Evolutionary conservation across 2,329 filamentous ascomycete genomes (phyloP), one percentile per base, ranked within the genome.

Genomic region (Fusarium solani-melongenae): DNA sequence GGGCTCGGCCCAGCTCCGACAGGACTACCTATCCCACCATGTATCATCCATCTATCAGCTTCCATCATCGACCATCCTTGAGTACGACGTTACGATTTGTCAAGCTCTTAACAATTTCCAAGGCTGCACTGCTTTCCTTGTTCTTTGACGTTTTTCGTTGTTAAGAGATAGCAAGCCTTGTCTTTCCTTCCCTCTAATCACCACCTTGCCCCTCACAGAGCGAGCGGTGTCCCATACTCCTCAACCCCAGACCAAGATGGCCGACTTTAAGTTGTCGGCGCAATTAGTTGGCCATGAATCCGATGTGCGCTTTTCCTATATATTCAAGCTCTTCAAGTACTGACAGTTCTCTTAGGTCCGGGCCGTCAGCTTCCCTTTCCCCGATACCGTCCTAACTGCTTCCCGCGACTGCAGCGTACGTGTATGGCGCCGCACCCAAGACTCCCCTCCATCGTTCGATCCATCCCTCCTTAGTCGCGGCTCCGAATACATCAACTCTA

Each of bases 341-440:
- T 79, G 56, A 79, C 71, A 58, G 62, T 9, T 46, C 6, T 5
- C 36, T 27, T 76, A 98, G 96, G 96, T 99, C 77, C 94, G 96
- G 77, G 93, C 91, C 73, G 93, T 98, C 77, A 88, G 88, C 79
- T 98, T 96, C 79, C 94, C 95, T 24, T 88, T 89, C 59, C 85
- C 92, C 69, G 89, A 92, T 73, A 87, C 89, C 53, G 86, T 98
- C 69, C 85, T 98, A 74, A 97, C 96, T 22, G 94, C 94, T 38
- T 98, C 96, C 55, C 90, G 96, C 84, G 96, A 99, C 85, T 93
- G 92, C 77, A 97, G 94, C 17, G 95, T 98, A 62, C 92, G 96
- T 57, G 84, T 94, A 75, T 99, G 96, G 96, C 92, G 91, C 74
- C 91, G 91, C 67, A 86, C 88, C 29, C 89, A 90, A 51, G 84